These are phyloP conservation scores for Paecilomyces niveus DNA, from an alignment of 2,329 filamentous ascomycete species.

Conservation along the genomic window DNA sequence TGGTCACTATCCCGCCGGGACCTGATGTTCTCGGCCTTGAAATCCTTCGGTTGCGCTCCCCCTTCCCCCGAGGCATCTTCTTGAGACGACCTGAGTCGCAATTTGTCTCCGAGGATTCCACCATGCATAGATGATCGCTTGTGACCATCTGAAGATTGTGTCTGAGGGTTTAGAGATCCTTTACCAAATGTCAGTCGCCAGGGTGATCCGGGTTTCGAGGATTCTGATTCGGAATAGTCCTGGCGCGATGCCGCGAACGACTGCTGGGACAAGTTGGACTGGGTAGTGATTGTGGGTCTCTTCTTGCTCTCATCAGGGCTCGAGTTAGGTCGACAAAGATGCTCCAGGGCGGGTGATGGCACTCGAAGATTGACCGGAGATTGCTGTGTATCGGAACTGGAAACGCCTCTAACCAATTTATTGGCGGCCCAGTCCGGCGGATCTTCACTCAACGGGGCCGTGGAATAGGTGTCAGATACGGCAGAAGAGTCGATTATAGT, in stretches of 20 bases:
- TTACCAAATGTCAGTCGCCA: slow-evolving; percentile 30
- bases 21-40: slow-evolving; percentile 15
- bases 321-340: slow-evolving; percentile 21
- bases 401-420: slow-evolving; percentile 8
- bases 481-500: slow-evolving; percentile 19
- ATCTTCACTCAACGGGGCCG: slow-evolving; percentile 15
- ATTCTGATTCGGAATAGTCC: slow-evolving; percentile 20
- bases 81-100: slow-evolving; percentile 21
- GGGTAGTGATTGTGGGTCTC: slow-evolving; percentile 14
- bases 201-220: slow-evolving; percentile 26
- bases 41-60: slow-evolving; percentile 15
- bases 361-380: slow-evolving; percentile 22
- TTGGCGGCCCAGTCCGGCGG: slow-evolving; percentile 16
- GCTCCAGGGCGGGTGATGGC: slow-evolving; percentile 18
- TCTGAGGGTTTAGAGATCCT: slow-evolving; percentile 15
- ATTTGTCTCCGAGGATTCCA: slow-evolving; percentile 15
- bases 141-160: slow-evolving; percentile 15
- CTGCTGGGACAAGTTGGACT: slow-evolving; percentile 20
- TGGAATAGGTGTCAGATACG: slow-evolving; percentile 9
- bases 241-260: slow-evolving; percentile 13
- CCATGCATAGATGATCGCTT: slow-evolving; percentile 22
- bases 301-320: slow-evolving; percentile 21
- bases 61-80: slow-evolving; percentile 18
- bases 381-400: slow-evolving; percentile 15
- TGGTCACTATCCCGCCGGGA: slow-evolving; percentile 20